Evolutionary conservation across 2,329 filamentous ascomycete genomes (phyloP), one percentile per base, ranked within the genome.

Genomic region (Colletotrichum chrysophilum): DNA sequence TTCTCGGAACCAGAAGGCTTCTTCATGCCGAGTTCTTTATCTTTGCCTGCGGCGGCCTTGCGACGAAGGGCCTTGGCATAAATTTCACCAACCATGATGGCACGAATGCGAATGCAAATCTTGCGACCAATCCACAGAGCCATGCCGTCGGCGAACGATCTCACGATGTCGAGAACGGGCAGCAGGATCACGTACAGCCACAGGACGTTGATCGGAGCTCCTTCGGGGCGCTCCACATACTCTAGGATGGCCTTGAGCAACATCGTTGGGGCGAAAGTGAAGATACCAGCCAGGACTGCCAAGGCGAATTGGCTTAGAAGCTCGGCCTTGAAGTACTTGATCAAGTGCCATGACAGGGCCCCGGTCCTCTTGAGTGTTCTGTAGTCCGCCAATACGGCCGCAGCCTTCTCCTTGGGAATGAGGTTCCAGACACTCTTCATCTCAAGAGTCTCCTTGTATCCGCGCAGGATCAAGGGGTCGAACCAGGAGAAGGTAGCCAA

Each of bases 111-210:
- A 80, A 99, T 96, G 85, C 96, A 98, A 77, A 98, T 94, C 84
- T 96, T 98, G 71, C 97, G 94, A 18, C 97, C 97, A 75, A 98
- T 94, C 94, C 95, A 99, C 0, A 99, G 89, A 10, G 95, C 95
- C 83, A 97, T 94, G 24, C 94, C 95, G 84, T 97, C 95, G 36
- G 93, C 93, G 26, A 98, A 88, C 7, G 96, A 97, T 74, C 96
- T 94, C 28, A 97, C 86, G 55, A 94, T 89, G 75, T 97, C 96
- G 9, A 96, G 94, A 55, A 96, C 89, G 55, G 98, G 96, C 9
- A 99, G 91, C 3, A 98, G 89, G 62, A 98, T 95, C 62, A 98
- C 97, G 80, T 96, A 98, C 66, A 99, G 92, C 97, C 97, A 99
- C 26, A 98, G 93, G 21, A 98, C 96, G 82, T 97, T 98, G 66